Conservation (phyloP, 202 grass and related monocot species). For the Miscanthus sacchariflorus region DNA sequence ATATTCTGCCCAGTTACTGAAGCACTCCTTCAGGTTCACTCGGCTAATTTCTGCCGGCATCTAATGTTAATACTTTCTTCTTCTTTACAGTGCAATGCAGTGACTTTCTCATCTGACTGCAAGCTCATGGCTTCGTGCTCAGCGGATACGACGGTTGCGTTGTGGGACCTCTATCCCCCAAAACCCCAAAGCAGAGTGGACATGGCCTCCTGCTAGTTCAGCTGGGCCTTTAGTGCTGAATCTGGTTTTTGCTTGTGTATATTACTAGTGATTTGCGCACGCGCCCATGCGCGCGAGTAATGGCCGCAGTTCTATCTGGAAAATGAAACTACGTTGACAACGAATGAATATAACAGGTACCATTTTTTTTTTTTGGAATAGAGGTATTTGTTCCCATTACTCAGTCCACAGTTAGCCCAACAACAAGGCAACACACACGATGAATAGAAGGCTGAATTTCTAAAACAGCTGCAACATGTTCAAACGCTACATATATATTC, state of each 20-base stretch:
- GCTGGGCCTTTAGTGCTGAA: background rate
- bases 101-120: slow-evolving; percentile 75
- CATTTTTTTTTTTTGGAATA: too few relatives aligned
- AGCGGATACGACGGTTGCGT: slow-evolving; percentile 69
- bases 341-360: too few relatives aligned
- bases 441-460: too few relatives aligned
- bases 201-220: background rate
- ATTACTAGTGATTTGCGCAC: background rate
- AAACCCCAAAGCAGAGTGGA: slow-evolving; percentile 28
- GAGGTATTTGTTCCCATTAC: too few relatives aligned
- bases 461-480: too few relatives aligned
- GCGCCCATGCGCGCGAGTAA: too few relatives aligned
- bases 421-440: too few relatives aligned
- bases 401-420: too few relatives aligned
- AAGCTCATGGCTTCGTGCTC: slow-evolving; percentile 93
- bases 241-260: background rate
- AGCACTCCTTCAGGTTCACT: background rate
- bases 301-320: too few relatives aligned
- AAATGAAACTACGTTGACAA: too few relatives aligned
- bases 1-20: slow-evolving; percentile 14
- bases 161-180: slow-evolving; percentile 90
- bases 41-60: background rate
- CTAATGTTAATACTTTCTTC: slow-evolving; percentile 1
- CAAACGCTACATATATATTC: too few relatives aligned
- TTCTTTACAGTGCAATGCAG: slow-evolving; percentile 72